Conservation (phyloP, 192 early-diverging fungal species). For the Lobosporangium transversale region DNA sequence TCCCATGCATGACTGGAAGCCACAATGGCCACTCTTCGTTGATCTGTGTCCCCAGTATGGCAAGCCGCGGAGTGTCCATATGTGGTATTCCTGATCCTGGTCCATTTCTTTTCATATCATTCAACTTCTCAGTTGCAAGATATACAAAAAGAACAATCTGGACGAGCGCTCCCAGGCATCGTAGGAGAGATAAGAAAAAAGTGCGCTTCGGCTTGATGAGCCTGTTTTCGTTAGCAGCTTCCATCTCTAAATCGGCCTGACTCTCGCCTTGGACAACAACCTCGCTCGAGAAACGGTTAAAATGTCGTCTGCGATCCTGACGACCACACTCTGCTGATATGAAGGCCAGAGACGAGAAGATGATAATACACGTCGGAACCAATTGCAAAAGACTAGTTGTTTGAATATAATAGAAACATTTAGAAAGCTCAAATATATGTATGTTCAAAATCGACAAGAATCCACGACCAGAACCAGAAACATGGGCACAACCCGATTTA, state of each 20-base stretch:
- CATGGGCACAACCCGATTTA: no score
- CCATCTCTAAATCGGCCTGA: slow-evolving; percentile 27
- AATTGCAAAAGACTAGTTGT: slow-evolving; percentile 39
- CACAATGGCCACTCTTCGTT: slow-evolving; percentile 45
- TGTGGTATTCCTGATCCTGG: slow-evolving; percentile 4
- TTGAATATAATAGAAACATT: no score
- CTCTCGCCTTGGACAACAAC: slow-evolving; percentile 48
- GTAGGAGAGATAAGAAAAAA: slow-evolving; percentile 33
- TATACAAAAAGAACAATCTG: slow-evolving; percentile 37
- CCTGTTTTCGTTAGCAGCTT: slow-evolving; percentile 8
- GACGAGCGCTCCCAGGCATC: slow-evolving; percentile 31
- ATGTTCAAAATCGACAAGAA: no score
- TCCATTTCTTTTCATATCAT: slow-evolving; percentile 2
- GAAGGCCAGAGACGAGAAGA: slow-evolving; percentile 47
- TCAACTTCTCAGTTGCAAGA: slow-evolving; percentile 23
- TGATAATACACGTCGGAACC: slow-evolving; percentile 48
- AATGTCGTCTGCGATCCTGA: slow-evolving; percentile 42
- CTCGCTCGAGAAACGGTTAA: slow-evolving; percentile 45
- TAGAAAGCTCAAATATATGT: no score
- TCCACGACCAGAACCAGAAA: no score
- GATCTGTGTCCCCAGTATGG: background rate
- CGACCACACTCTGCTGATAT: slow-evolving; percentile 48
- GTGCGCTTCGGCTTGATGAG: slow-evolving; percentile 47
- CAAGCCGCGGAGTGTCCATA: background rate
- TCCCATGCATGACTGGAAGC: slow-evolving; percentile 53